Evolutionary conservation across 2,329 filamentous ascomycete species (phyloP).

Genomic region (Fusarium sambucinum): DNA sequence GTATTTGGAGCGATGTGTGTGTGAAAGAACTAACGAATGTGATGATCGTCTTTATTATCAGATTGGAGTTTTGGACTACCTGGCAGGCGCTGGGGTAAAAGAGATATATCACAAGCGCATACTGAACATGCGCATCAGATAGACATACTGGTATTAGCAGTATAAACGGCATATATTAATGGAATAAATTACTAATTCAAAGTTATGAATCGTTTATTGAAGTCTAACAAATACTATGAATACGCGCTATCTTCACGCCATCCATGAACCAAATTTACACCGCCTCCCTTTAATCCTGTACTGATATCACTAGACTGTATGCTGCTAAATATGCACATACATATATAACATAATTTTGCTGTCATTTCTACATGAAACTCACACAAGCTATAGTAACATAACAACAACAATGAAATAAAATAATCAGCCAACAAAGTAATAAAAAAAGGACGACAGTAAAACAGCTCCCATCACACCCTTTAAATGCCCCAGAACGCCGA

Average conservation of each 20-base stretch:
- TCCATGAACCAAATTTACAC: background rate
- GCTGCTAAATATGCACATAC: background rate
- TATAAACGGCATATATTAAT: constrained; percentile 1
- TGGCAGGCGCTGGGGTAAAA: constrained; percentile 13
- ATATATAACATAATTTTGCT: constrained; percentile 13
- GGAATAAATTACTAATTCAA: constrained; percentile 2
- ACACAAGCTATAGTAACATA: constrained; percentile 30
- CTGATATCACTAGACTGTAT: background rate
- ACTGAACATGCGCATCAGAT: background rate
- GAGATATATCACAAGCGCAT: background rate
- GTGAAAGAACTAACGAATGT: constrained; percentile 31
- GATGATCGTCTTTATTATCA: constrained; percentile 15
- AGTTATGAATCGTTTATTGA: background rate
- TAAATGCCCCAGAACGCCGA: constrained; percentile 49
- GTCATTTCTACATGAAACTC: constrained; percentile 25
- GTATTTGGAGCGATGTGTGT: constrained; percentile 1
- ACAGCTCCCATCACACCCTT: constrained; percentile 48
- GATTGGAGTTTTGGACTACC: constrained; percentile 29
- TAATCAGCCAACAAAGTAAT: constrained; percentile 22
- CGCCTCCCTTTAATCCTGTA: background rate
- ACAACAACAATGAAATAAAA: constrained; percentile 3
- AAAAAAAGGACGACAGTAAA: constrained; percentile 1
- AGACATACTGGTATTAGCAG: background rate
- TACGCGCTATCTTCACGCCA: background rate
- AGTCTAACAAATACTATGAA: background rate